phyloP scores from a whole-genome alignment of 2,329 filamentous ascomycete genomes.

The Trichoderma pleuroti region DNA sequence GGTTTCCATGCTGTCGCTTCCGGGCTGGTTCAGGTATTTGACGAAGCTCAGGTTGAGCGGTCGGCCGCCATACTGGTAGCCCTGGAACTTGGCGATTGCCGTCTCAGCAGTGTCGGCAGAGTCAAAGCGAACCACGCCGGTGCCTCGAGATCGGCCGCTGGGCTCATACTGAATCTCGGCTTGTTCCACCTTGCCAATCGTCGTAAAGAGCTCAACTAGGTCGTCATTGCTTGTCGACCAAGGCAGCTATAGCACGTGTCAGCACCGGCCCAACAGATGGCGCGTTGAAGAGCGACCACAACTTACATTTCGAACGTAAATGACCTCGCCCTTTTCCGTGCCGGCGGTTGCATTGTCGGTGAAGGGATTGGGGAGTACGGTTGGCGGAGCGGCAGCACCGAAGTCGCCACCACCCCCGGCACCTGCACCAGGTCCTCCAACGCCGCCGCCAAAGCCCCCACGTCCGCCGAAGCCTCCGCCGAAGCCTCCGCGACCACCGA shows the following conservation, averaged over 20 bases:
- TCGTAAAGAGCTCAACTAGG: constrained; percentile 91
- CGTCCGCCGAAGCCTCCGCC: constrained; percentile 43
- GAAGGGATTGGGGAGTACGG: constrained; percentile 76
- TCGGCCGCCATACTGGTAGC: constrained; percentile 94
- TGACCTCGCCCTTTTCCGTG: constrained; percentile 75
- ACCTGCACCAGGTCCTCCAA: constrained; percentile 39
- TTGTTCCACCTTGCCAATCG: constrained; percentile 95
- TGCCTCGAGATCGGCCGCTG: constrained; percentile 90
- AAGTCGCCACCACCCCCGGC: constrained; percentile 49
- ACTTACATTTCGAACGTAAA: constrained; percentile 96
- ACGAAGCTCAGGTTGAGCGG: constrained; percentile 91
- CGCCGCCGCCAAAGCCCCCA: constrained; percentile 47
- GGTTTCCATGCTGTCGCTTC: constrained; percentile 76
- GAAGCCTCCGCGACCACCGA: constrained; percentile 55
- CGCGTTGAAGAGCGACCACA: not conserved
- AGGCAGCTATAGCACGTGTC: constrained; percentile 61
- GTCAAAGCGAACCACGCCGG: constrained; percentile 95
- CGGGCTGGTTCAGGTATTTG: constrained; percentile 75
- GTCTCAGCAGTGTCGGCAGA: constrained; percentile 80
- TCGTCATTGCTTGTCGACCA: constrained; percentile 99
- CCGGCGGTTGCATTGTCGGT: constrained; percentile 88
- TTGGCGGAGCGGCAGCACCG: constrained; percentile 47
- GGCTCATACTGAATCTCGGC: constrained; percentile 99
- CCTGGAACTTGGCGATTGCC: constrained; percentile 93
- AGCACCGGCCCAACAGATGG: not conserved